These are phyloP conservation scores for Skeletonema menzelii DNA, from an alignment of 108 stramenopile genomes.

Conservation along the genomic window DNA sequence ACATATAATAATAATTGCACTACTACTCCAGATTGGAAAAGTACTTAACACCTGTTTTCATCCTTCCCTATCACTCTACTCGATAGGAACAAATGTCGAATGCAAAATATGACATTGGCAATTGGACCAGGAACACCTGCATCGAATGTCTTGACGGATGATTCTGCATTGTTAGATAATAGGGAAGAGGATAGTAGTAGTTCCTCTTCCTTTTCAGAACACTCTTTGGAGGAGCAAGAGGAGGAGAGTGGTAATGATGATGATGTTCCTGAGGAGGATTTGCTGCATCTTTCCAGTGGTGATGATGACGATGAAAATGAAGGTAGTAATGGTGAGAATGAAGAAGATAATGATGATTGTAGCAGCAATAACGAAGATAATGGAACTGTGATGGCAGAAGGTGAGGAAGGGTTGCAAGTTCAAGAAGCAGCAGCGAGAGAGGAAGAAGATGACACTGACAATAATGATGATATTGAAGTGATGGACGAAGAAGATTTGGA, in stretches of 20 bases:
- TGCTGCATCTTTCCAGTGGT: conserved; percentile 19
- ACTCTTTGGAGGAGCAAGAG: conserved; percentile 20
- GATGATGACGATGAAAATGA: neutral
- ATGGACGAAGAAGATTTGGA: conserved; percentile 12
- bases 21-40: neutral
- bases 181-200: neutral
- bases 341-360: conserved; percentile 33
- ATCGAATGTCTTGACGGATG: conserved; percentile 26
- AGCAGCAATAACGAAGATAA: conserved; percentile 21
- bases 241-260: conserved; percentile 24
- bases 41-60: neutral
- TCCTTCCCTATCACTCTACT: neutral
- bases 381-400: conserved; percentile 13
- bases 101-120: conserved; percentile 81
- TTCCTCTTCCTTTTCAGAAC: neutral
- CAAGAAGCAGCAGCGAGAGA: neutral
- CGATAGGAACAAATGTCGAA: conserved; percentile 65
- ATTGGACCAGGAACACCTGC: conserved; percentile 79
- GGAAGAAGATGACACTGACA: conserved; percentile 1
- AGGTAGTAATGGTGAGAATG: neutral
- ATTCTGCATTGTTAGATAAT: neutral
- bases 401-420: neutral
- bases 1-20: neutral
- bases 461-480: conserved; percentile 7
- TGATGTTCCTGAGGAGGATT: conserved; percentile 30